Conservation (phyloP, 139 green algal genomes). For the Coelastrella sp. region DNA sequence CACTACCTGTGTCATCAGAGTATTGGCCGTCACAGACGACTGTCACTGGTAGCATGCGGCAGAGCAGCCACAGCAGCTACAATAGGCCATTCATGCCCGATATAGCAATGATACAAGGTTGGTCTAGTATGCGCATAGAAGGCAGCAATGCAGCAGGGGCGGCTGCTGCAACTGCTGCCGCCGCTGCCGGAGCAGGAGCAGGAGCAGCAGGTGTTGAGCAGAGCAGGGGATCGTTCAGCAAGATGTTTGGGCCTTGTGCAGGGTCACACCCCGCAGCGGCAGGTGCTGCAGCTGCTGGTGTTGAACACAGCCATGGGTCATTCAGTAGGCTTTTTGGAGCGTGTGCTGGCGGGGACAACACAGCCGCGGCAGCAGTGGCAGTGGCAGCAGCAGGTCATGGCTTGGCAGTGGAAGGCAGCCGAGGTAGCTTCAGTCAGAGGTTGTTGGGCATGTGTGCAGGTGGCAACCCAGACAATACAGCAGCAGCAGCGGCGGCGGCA, state of each 20-base stretch:
- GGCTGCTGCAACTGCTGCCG: not conserved
- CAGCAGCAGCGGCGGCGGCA: not conserved
- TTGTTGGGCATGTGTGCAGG: not conserved
- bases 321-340: constrained; percentile 5
- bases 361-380: not conserved
- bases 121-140: not conserved
- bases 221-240: not conserved
- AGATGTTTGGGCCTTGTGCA: constrained; percentile 6
- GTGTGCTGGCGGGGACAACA: not conserved
- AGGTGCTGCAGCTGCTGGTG: not conserved
- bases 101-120: not conserved
- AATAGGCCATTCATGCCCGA: not conserved
- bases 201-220: constrained; percentile 1
- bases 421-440: not conserved
- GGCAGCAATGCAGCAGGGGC: not conserved
- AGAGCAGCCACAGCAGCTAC: not conserved
- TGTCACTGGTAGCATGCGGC: not conserved
- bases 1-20: not conserved
- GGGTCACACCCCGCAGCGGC: not conserved
- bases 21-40: not conserved
- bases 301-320: not conserved
- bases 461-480: not conserved
- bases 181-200: not conserved
- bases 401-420: not conserved
- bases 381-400: not conserved